A percentile compares a stretch with the other conserved stretches of the same genome.
phyloP scores from a whole-genome alignment of 2,329 filamentous ascomycete genomes.

The Colletotrichum destructivum region DNA sequence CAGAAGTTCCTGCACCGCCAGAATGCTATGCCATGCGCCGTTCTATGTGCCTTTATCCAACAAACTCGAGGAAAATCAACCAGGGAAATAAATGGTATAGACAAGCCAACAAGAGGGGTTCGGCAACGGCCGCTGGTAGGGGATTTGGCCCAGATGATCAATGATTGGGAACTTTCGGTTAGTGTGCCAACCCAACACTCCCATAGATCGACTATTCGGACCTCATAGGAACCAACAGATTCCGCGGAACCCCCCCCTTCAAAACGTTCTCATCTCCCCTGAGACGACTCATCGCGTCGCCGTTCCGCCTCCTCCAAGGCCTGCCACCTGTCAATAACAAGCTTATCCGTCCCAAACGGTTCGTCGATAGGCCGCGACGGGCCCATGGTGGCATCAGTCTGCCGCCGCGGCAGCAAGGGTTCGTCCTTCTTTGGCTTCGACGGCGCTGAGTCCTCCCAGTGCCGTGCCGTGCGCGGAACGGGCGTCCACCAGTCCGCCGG shows the following conservation, averaged over 20 bases:
- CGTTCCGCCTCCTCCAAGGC: slow-evolving; percentile 49
- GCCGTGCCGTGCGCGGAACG: slow-evolving; percentile 72
- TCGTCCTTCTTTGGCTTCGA: slow-evolving; percentile 34
- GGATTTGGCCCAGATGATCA: too few relatives aligned
- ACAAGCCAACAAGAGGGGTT: background rate
- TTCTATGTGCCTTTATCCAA: background rate
- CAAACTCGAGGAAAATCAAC: background rate
- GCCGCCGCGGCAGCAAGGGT: background rate
- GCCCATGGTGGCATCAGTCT: slow-evolving; percentile 38
- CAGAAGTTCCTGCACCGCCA: slow-evolving; percentile 31
- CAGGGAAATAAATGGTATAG: background rate
- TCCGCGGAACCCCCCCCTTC: too few relatives aligned
- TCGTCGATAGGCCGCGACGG: slow-evolving; percentile 52
- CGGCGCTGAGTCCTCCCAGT: slow-evolving; percentile 72
- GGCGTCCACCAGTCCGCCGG: slow-evolving; percentile 73
- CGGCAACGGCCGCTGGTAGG: background rate
- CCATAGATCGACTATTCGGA: background rate
- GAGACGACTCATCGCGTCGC: slow-evolving; percentile 20
- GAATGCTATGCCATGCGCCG: slow-evolving; percentile 39
- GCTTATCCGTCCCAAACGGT: slow-evolving; percentile 50
- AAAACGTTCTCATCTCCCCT: background rate
- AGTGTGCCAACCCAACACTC: background rate
- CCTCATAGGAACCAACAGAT: too few relatives aligned
- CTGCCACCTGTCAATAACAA: slow-evolving; percentile 54
- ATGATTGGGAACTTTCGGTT: background rate